phyloP scores from a whole-genome alignment of 257 asterid genomes.

The Gardenia jasminoides region DNA sequence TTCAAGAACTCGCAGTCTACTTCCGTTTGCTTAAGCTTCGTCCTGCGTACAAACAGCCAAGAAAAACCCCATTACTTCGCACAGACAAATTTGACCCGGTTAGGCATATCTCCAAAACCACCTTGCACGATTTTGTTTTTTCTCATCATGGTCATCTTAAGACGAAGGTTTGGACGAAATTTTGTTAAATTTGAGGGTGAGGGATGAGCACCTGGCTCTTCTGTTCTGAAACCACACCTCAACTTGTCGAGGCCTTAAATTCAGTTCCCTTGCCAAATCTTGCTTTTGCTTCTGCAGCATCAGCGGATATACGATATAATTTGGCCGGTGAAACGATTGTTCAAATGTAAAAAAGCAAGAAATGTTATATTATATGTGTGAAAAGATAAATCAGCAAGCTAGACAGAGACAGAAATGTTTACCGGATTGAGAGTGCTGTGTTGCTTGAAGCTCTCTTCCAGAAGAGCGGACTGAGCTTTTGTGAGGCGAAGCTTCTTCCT shows the following conservation, averaged over 20 bases:
- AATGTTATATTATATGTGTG: background rate
- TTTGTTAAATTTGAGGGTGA: background rate
- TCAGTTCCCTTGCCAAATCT: slow-evolving; percentile 59
- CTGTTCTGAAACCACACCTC: slow-evolving; percentile 91
- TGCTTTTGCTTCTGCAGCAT: slow-evolving; percentile 65
- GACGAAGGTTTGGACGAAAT: background rate
- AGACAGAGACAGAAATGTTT: background rate
- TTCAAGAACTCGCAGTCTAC: slow-evolving; percentile 89
- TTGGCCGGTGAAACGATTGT: background rate
- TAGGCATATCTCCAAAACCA: background rate
- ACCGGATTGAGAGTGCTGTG: slow-evolving; percentile 72
- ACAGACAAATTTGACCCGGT: too few species aligned
- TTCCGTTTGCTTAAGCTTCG: slow-evolving; percentile 96
- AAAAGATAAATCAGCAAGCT: background rate
- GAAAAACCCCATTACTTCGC: background rate
- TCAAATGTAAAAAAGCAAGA: background rate
- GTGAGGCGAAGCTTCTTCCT: slow-evolving; percentile 60
- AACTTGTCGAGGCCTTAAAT: slow-evolving; percentile 76
- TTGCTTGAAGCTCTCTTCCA: slow-evolving; percentile 56
- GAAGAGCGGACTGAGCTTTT: slow-evolving; percentile 60
- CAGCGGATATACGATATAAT: background rate
- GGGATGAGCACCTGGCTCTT: slow-evolving; percentile 57
- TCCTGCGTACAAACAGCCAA: slow-evolving; percentile 42
- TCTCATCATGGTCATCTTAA: background rate
- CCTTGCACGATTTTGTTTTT: background rate